These are phyloP conservation scores for Irpex sp. DNA, from an alignment of 1,284 basidiomycete genomes.

Conservation along the genomic window DNA sequence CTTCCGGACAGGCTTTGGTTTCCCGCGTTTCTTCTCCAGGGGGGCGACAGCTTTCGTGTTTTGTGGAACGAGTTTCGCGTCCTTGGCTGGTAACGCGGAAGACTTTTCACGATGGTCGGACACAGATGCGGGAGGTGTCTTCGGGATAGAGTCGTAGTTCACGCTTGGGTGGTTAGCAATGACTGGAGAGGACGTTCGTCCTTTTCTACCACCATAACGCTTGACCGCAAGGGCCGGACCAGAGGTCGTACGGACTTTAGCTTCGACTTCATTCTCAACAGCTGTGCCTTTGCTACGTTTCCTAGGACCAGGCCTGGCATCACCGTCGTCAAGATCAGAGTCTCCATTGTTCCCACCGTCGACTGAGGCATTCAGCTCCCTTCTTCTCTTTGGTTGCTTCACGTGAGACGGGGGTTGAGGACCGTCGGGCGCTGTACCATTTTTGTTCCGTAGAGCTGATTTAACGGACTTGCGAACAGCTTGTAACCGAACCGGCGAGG, in stretches of 20 bases:
- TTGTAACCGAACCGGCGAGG: slow-evolving; percentile 17
- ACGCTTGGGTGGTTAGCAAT: slow-evolving; percentile 2
- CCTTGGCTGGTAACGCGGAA: neutral
- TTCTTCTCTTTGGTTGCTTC: slow-evolving; percentile 14
- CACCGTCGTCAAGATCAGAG: neutral
- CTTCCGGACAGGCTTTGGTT: neutral
- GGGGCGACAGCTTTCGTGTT: neutral
- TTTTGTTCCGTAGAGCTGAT: slow-evolving; percentile 19
- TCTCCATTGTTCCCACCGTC: neutral
- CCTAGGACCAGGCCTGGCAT: neutral
- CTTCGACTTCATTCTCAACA: neutral
- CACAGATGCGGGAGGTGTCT: neutral
- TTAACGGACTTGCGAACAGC: slow-evolving; percentile 16
- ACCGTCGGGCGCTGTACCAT: neutral
- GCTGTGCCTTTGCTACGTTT: slow-evolving; percentile 16
- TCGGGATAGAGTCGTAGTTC: slow-evolving; percentile 26
- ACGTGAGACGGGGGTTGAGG: neutral
- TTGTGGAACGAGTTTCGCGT: neutral
- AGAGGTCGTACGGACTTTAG: slow-evolving; percentile 14
- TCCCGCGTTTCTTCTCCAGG: neutral
- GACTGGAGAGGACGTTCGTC: slow-evolving; percentile 16
- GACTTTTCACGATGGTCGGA: neutral
- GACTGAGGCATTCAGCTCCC: slow-evolving; percentile 4
- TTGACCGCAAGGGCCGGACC: slow-evolving; percentile 16
- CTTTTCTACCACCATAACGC: slow-evolving; percentile 22